These are phyloP conservation scores for Luzula sylvatica DNA, from an alignment of 176 grass and related monocot genomes.

Conservation along the genomic window DNA sequence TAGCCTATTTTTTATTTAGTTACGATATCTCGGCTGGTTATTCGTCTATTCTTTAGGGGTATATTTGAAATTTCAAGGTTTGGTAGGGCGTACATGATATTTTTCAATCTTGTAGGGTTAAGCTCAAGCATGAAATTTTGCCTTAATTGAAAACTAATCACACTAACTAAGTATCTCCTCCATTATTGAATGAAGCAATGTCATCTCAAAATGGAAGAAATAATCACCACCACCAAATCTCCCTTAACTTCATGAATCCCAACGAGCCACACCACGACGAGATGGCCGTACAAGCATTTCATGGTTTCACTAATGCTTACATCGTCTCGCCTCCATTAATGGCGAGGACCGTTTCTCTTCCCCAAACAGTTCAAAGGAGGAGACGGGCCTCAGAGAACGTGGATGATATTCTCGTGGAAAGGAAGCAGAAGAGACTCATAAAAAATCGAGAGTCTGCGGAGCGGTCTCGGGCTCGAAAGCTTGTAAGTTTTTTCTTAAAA, in stretches of 20 bases:
- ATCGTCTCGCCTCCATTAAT: not conserved
- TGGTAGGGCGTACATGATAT: too few relatives aligned
- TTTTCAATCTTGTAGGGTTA: too few relatives aligned
- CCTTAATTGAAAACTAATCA: too few relatives aligned
- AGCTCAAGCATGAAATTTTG: too few relatives aligned
- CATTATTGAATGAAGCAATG: too few relatives aligned
- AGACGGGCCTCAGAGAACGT: not conserved
- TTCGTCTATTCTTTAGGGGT: too few relatives aligned
- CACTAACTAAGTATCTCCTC: too few relatives aligned
- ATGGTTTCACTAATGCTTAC: not conserved
- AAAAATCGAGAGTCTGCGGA: conserved; percentile 13
- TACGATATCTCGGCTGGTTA: too few relatives aligned
- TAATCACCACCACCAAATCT: not conserved
- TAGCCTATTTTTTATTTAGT: too few relatives aligned
- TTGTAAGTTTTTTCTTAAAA: not conserved
- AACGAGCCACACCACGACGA: not conserved
- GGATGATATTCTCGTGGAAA: not conserved
- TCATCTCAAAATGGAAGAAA: conserved; percentile 3
- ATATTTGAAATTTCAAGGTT: too few relatives aligned
- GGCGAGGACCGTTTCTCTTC: not conserved
- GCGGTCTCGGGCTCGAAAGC: conserved; percentile 10
- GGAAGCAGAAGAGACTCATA: conserved; percentile 9
- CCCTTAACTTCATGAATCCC: conserved; percentile 3
- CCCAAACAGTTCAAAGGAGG: not conserved
- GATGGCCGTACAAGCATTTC: not conserved